Evolutionary conservation across 108 stramenopile genomes (phyloP).

Genomic region (Cyclotella baltica): DNA sequence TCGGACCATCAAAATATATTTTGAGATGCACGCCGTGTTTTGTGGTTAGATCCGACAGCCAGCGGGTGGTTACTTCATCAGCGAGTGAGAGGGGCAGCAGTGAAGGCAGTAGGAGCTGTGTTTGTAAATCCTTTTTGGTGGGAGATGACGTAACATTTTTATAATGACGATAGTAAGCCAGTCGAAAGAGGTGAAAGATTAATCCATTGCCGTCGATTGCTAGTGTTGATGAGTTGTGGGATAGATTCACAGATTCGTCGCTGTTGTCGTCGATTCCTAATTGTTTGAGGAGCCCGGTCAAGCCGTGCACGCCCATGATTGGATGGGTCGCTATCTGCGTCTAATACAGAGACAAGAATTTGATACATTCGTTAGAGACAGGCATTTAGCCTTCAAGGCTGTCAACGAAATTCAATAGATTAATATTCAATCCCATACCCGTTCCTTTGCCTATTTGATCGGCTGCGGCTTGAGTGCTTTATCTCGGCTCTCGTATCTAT

Average conservation of each 20-base stretch:
- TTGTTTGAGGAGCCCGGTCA: constrained; percentile 15
- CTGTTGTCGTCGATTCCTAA: neutral
- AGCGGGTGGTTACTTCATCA: constrained; percentile 53
- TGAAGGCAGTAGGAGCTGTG: constrained; percentile 49
- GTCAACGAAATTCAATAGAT: neutral
- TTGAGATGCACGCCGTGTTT: constrained; percentile 35
- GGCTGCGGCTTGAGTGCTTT: neutral
- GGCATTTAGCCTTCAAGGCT: no score
- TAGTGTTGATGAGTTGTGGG: constrained; percentile 40
- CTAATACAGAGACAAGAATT: no score
- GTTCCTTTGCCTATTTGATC: neutral
- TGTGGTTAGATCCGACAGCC: constrained; percentile 34
- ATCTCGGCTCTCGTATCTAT: no score
- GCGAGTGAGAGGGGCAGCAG: constrained; percentile 58
- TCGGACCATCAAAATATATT: constrained; percentile 69
- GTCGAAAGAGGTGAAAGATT: constrained; percentile 55
- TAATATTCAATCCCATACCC: neutral
- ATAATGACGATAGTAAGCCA: constrained; percentile 61
- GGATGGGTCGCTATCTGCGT: no score
- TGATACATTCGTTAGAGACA: no score
- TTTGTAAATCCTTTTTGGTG: neutral
- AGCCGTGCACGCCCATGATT: constrained; percentile 42
- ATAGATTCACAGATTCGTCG: constrained; percentile 20
- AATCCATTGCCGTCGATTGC: constrained; percentile 76
- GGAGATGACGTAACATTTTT: constrained; percentile 27